Conservation (phyloP, 495 filamentous ascomycete genomes). For the Hypoxylon cercidicola region DNA sequence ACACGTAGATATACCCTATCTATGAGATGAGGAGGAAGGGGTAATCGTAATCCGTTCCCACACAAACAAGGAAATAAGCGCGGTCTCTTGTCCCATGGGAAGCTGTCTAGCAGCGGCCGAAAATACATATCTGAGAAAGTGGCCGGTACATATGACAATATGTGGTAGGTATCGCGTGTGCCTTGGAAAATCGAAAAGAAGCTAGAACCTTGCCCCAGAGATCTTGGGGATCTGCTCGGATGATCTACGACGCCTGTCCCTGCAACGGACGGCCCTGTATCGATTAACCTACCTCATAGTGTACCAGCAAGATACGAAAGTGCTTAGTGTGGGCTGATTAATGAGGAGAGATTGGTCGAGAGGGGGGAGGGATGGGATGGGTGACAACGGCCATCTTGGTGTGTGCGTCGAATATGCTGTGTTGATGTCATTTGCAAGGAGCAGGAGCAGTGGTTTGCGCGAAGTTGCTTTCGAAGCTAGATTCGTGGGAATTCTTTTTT, state of each 20-base stretch:
- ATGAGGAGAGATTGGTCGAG: slow-evolving; percentile 18
- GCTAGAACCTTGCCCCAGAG: slow-evolving; percentile 3
- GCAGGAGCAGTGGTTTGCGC: slow-evolving; percentile 12
- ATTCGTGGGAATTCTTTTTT: slow-evolving; percentile 30
- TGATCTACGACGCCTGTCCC: slow-evolving; percentile 31
- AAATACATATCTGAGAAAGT: too few species aligned
- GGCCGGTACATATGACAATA: too few species aligned
- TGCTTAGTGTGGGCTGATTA: slow-evolving; percentile 18
- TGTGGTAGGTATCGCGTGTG: too few species aligned
- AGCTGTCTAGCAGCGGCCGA: too few species aligned
- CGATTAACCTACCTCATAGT: not conserved
- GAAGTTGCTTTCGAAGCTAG: slow-evolving; percentile 16
- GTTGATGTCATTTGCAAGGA: slow-evolving; percentile 25
- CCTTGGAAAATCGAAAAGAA: too few species aligned
- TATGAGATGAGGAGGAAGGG: not conserved
- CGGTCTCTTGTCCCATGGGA: too few species aligned
- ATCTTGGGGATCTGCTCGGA: slow-evolving; percentile 32
- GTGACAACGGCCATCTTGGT: slow-evolving; percentile 3
- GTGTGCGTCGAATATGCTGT: slow-evolving; percentile 9
- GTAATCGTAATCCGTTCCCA: slow-evolving; percentile 1
- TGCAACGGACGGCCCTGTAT: slow-evolving; percentile 12
- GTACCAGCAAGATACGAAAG: not conserved
- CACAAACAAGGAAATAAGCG: too few species aligned
- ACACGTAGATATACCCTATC: slow-evolving; percentile 11
- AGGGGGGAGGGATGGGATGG: not conserved